These are phyloP conservation scores for Solanum dulcamara DNA, from an alignment of 257 asterid species.

Conservation along the genomic window DNA sequence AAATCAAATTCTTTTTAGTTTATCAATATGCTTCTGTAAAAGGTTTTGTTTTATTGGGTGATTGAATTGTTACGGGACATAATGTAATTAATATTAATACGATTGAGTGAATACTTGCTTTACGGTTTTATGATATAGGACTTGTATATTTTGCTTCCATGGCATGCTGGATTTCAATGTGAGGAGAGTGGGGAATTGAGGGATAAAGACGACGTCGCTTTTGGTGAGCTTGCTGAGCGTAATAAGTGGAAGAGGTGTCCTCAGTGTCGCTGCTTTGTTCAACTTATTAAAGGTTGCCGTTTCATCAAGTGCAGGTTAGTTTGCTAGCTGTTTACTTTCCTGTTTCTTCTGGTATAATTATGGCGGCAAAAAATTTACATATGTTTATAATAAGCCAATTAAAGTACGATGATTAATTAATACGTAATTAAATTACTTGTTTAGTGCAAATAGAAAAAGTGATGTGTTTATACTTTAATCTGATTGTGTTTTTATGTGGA, in stretches of 20 bases:
- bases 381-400: too few species aligned
- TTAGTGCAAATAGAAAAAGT: too few species aligned
- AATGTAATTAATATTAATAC: not conserved
- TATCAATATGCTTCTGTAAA: too few species aligned
- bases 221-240: not conserved
- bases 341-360: too few species aligned
- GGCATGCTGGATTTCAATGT: constrained; percentile 55
- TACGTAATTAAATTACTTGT: too few species aligned
- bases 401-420: too few species aligned
- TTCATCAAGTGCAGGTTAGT: not conserved
- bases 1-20: too few species aligned
- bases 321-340: not conserved
- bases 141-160: too few species aligned
- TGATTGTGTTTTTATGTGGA: not conserved
- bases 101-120: not conserved
- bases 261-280: constrained; percentile 21
- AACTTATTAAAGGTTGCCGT: not conserved
- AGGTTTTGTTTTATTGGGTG: not conserved
- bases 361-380: too few species aligned
- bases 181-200: constrained; percentile 30
- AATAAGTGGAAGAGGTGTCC: constrained; percentile 4
- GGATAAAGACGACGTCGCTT: constrained; percentile 11
- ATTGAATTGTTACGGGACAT: not conserved
- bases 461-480: not conserved
- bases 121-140: too few species aligned